Evolutionary conservation across 2,329 filamentous ascomycete genomes (phyloP), one percentile per base, ranked within the genome.

Genomic region (Paecilomyces variotii): DNA sequence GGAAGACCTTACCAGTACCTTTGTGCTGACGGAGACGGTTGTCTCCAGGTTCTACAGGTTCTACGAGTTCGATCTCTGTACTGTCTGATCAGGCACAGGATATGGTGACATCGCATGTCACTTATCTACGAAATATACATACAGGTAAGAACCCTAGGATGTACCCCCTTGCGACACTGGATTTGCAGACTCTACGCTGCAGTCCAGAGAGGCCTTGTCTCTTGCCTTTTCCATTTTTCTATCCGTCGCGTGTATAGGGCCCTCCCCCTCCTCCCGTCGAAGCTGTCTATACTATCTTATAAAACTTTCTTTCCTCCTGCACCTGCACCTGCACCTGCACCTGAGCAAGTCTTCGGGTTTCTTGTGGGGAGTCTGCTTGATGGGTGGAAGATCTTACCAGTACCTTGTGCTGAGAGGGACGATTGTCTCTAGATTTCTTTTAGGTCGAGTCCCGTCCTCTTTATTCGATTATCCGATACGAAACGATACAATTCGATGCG

Each of bases 351-450:
- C 19, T 45, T 45, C 39, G 14, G 19, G 14, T 24, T 45, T 45
- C 39, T 45, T 45, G 39, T 45, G 39, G 39, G 39, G 5, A 45
- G 39, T 45, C 52, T 24, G 19, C 50, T 32, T 54, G 39, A 34
- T 19, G 53, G 53, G 53, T 58, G 57, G 57, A 58, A 58, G 57
- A 58, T 53, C 57, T 58, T 58, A 53, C 57, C 39, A 58, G 54
- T 49, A 19, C 14, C 39, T 2, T 52, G 25, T 52, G 25, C 50
- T 28, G 53, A 58, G 25, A 53, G 54, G 55, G 57, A 45, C 24
- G 26, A 28, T 54, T 35, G 54, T 49, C 57, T 55, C 53, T 27
- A 50, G 39, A 7, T 51, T 56, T n/a, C 39, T n/a, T 14, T 45
- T 19, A 14, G 39, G 30, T 49, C 30, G 27, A 28, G 11, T 34